A percentile compares a stretch with the other conserved stretches of the same genome.
These are phyloP conservation scores for Acacia confusa DNA, from an alignment of 306 rosid species.

Conservation along the genomic window DNA sequence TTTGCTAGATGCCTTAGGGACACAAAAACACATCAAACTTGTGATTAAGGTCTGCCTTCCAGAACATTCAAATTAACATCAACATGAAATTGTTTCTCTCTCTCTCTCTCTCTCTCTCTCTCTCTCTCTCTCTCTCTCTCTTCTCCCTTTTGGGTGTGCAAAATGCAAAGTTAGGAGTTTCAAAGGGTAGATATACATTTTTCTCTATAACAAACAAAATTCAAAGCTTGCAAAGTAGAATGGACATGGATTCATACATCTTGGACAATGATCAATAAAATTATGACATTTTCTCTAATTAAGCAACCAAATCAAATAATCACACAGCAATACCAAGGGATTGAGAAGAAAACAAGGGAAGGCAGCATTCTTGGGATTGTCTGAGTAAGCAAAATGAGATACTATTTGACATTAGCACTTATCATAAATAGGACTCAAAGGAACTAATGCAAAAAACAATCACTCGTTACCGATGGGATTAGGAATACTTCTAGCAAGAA, in stretches of 20 bases:
- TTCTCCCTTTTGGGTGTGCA: not conserved
- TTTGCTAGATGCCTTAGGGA: not conserved
- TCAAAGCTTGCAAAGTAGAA: not conserved
- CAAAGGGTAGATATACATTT: not conserved
- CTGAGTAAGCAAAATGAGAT: constrained; percentile 1
- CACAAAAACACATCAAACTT: not conserved
- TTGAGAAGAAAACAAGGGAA: not conserved
- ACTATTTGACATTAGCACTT: not conserved
- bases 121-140: too few relatives aligned
- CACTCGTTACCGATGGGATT: not conserved
- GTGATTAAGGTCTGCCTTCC: not conserved
- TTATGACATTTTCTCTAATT: not conserved
- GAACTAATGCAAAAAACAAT: not conserved
- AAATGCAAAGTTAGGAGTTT: not conserved
- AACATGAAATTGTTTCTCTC: not conserved
- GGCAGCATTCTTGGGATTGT: not conserved
- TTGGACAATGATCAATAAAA: not conserved
- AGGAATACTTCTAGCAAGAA: constrained; percentile 14
- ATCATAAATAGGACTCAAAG: not conserved
- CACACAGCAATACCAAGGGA: not conserved
- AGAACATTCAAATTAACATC: not conserved
- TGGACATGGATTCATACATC: not conserved
- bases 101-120: too few relatives aligned
- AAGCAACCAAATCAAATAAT: not conserved
- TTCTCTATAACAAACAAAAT: not conserved